Evolutionary conservation across 306 rosid species (phyloP).

Genomic region (Abrus pulchellus): DNA sequence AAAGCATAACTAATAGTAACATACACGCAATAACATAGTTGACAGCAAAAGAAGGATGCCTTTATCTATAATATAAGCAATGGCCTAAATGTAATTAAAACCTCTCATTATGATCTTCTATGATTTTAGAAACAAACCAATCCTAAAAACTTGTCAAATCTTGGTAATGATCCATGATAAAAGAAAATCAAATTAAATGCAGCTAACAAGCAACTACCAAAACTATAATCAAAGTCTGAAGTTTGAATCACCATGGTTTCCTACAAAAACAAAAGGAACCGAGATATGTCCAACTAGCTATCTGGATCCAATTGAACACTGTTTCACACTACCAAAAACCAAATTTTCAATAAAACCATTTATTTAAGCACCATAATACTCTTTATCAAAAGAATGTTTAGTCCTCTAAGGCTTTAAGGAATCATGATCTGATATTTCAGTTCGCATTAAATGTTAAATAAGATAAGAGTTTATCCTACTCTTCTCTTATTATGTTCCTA

Average conservation of each 20-base stretch:
- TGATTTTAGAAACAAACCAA: constrained; percentile 26
- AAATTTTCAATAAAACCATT: not conserved
- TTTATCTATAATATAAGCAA: constrained; percentile 19
- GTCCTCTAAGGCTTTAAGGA: not conserved
- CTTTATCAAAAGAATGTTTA: constrained; percentile 1
- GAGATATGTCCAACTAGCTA: not conserved
- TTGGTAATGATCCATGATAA: constrained; percentile 22
- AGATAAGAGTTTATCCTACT: no score
- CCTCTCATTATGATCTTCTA: not conserved
- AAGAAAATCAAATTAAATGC: constrained; percentile 26
- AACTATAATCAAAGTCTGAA: constrained; percentile 4
- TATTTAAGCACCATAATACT: constrained; percentile 19
- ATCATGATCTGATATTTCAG: no score
- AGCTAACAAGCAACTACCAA: not conserved
- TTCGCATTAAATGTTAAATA: no score
- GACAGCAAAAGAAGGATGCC: constrained; percentile 5
- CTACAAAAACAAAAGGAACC: constrained; percentile 10
- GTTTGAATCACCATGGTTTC: not conserved
- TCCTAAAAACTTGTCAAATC: constrained; percentile 13
- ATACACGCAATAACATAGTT: constrained; percentile 13
- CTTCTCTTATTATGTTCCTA: no score
- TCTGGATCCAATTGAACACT: not conserved
- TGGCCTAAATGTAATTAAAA: constrained; percentile 21
- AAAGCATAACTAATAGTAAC: constrained; percentile 1
- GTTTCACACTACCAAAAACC: constrained; percentile 4